Percentiles rank a stretch among this genome's conserved stretches.
phyloP scores from a whole-genome alignment of 345 rosid species.

The Toxicodendron radicans region DNA sequence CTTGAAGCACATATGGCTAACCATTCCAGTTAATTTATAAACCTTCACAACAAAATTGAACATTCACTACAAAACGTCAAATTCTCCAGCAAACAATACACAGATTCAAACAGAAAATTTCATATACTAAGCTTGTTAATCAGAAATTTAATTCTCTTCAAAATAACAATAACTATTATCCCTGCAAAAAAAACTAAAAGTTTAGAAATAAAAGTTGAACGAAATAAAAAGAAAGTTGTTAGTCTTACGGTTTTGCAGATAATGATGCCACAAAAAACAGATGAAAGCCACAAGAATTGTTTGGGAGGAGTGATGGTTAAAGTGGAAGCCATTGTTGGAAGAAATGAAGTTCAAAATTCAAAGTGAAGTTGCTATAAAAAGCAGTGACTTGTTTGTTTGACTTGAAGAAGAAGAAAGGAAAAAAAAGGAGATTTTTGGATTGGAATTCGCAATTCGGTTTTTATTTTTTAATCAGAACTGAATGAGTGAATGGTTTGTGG shows the following conservation, averaged over 20 bases:
- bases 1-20: constrained; percentile 49
- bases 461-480: background rate
- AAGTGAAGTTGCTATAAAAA: background rate
- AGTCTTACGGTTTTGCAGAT: constrained; percentile 51
- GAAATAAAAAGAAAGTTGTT: background rate
- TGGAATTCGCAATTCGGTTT: background rate
- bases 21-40: constrained; percentile 56
- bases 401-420: no score
- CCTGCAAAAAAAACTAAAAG: no score
- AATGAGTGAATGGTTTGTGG: no score
- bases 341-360: constrained; percentile 26
- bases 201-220: no score
- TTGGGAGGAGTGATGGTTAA: constrained; percentile 16
- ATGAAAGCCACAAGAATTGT: constrained; percentile 34
- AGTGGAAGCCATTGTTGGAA: constrained; percentile 4
- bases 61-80: constrained; percentile 4
- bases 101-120: no score
- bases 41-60: constrained; percentile 45
- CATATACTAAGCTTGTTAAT: background rate
- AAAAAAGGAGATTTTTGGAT: background rate
- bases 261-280: constrained; percentile 43
- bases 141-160: no score
- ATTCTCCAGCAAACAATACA: background rate
- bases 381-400: background rate
- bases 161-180: background rate